Percentiles rank a stretch among this genome's conserved stretches.
Evolutionary conservation across 768 basidiomycete species (phyloP).

Genomic region (Cubamyces lactineus): DNA sequence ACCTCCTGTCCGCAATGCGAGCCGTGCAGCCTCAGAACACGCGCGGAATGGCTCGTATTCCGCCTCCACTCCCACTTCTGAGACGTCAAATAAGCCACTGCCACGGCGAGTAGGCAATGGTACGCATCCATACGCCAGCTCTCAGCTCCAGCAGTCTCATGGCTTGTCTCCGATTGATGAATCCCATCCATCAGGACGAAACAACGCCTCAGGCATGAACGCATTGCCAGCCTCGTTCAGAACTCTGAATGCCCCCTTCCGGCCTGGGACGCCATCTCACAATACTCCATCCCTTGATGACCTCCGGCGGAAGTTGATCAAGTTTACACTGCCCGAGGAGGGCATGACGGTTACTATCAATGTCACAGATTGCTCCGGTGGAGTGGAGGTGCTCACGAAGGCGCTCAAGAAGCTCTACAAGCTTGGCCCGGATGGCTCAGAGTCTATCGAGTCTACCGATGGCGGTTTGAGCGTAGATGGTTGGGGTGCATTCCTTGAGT

Average conservation of each 20-base stretch:
- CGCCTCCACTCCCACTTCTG: conserved; percentile 46
- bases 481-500: conserved; percentile 83
- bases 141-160: conserved; percentile 43
- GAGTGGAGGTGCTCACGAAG: conserved; percentile 85
- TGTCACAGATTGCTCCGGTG: conserved; percentile 77
- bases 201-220: conserved; percentile 36
- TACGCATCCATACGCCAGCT: conserved; percentile 63
- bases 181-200: conserved; percentile 46
- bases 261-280: conserved; percentile 26
- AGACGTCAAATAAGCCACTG: conserved; percentile 47
- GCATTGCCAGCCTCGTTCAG: conserved; percentile 61
- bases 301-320: conserved; percentile 81
- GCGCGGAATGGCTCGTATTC: conserved; percentile 55
- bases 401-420: conserved; percentile 92
- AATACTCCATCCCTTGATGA: conserved; percentile 68
- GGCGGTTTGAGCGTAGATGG: conserved; percentile 83
- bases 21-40: conserved; percentile 39
- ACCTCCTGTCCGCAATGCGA: conserved; percentile 19
- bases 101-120: conserved; percentile 45
- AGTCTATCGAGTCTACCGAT: conserved; percentile 68
- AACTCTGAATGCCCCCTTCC: conserved; percentile 45
- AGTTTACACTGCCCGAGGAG: conserved; percentile 85
- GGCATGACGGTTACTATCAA: conserved; percentile 60
- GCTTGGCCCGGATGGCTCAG: conserved; percentile 45
- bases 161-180: conserved; percentile 76